A percentile compares a stretch with the other conserved stretches of the same genome.
Conservation (phyloP, 2,329 filamentous ascomycete species). For the Ceratocystis variospora region DNA sequence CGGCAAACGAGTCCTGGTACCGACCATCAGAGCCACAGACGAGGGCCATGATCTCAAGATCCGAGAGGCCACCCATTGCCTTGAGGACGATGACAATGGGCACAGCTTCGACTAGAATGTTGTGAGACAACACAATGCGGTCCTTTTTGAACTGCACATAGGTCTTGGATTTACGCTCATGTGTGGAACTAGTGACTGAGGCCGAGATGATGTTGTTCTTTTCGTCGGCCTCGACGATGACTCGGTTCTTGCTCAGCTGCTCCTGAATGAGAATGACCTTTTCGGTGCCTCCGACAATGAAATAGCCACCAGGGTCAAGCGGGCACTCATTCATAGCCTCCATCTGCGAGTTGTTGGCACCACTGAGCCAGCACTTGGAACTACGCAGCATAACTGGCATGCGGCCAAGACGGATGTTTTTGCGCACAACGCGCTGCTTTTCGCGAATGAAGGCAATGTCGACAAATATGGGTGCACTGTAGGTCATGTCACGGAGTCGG, state of each 20-base stretch:
- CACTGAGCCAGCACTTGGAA: conserved; percentile 75
- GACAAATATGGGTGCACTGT: conserved; percentile 84
- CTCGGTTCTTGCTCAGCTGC: conserved; percentile 96
- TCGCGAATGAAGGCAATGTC: conserved; percentile 84
- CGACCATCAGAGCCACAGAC: conserved; percentile 74
- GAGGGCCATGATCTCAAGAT: conserved; percentile 86
- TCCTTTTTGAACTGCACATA: conserved; percentile 94
- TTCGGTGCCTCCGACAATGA: conserved; percentile 93
- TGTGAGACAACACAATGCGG: conserved; percentile 76
- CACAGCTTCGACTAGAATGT: conserved; percentile 84
- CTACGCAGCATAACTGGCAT: conserved; percentile 97
- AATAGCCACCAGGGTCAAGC: conserved; percentile 91
- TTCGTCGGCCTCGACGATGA: conserved; percentile 85
- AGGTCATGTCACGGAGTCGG: conserved; percentile 92
- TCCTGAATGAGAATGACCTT: conserved; percentile 98
- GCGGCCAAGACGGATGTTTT: conserved; percentile 68
- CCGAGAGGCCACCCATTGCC: conserved; percentile 82
- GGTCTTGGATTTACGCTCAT: conserved; percentile 95
- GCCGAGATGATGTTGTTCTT: conserved; percentile 92
- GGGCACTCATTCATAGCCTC: conserved; percentile 88
- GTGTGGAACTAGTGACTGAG: conserved; percentile 93
- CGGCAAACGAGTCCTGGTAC: conserved; percentile 88
- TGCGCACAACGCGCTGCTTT: conserved; percentile 57
- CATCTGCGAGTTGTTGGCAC: conserved; percentile 79
- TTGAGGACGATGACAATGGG: conserved; percentile 89